Percentiles rank a stretch among this genome's conserved stretches.
These are phyloP conservation scores for Apiospora malaysiana DNA, from an alignment of 2,329 filamentous ascomycete genomes.

Conservation along the genomic window DNA sequence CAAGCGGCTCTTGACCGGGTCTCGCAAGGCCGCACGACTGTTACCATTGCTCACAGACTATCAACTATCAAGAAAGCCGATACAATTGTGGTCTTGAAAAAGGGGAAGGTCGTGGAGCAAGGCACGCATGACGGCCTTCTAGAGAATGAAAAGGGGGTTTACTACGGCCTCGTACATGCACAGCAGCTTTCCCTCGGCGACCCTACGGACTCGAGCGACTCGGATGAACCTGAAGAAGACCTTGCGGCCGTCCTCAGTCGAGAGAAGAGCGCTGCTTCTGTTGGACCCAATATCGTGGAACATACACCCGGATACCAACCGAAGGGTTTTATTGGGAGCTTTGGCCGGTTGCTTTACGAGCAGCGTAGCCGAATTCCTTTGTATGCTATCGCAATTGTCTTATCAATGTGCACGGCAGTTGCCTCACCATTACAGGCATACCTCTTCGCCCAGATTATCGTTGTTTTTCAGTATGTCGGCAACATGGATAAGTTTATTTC, in stretches of 20 bases:
- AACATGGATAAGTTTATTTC: conserved; percentile 41
- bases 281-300: conserved; percentile 35
- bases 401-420: conserved; percentile 50
- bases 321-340: conserved; percentile 55
- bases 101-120: conserved; percentile 73
- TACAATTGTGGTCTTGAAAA: conserved; percentile 76
- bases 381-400: conserved; percentile 56
- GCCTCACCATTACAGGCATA: conserved; percentile 58
- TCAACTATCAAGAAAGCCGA: conserved; percentile 81
- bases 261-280: conserved; percentile 52
- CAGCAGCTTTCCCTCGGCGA: conserved; percentile 64
- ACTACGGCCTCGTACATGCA: conserved; percentile 70
- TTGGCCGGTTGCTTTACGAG: conserved; percentile 63
- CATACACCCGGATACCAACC: conserved; percentile 40
- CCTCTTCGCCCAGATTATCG: conserved; percentile 60
- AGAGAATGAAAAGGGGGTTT: conserved; percentile 63
- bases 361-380: conserved; percentile 57
- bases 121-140: conserved; percentile 79
- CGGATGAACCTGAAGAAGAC: conserved; percentile 45
- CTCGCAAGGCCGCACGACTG: conserved; percentile 68
- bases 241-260: conserved; percentile 46
- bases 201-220: conserved; percentile 45
- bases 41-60: conserved; percentile 76
- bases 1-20: conserved; percentile 68
- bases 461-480: conserved; percentile 50